Evolutionary conservation across 176 grass and related monocot genomes (phyloP).

Genomic region (Triticum urartu): DNA sequence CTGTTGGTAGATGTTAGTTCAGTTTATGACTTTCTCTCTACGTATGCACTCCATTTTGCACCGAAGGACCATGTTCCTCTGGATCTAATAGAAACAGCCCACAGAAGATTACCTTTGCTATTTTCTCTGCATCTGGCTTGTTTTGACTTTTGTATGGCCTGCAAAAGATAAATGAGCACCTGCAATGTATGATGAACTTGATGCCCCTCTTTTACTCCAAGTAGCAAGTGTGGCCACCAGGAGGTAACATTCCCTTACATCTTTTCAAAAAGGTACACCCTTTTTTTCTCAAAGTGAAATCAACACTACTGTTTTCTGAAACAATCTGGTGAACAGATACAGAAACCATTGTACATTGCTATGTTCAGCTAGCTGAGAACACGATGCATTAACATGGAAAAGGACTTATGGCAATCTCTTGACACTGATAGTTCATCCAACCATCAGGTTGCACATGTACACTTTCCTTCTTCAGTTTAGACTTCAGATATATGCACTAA

Average conservation of each 20-base stretch:
- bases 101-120: not conserved
- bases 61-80: too few species aligned
- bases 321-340: not conserved
- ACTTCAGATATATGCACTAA: not conserved
- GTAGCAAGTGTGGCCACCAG: slow-evolving; percentile 31
- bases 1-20: too few species aligned
- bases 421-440: not conserved
- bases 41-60: too few species aligned
- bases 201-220: slow-evolving; percentile 51
- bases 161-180: slow-evolving; percentile 15
- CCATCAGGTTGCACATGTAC: slow-evolving; percentile 25
- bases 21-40: too few species aligned
- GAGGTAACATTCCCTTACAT: not conserved
- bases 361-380: not conserved
- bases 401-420: not conserved
- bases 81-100: too few species aligned
- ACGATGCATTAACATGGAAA: not conserved
- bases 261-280: not conserved
- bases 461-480: not conserved
- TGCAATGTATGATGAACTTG: slow-evolving; percentile 18
- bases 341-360: not conserved
- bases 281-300: not conserved
- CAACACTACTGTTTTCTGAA: not conserved
- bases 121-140: not conserved
- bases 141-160: not conserved